Conservation (phyloP, 208 protist species). For the Leishmania gerbilli region DNA sequence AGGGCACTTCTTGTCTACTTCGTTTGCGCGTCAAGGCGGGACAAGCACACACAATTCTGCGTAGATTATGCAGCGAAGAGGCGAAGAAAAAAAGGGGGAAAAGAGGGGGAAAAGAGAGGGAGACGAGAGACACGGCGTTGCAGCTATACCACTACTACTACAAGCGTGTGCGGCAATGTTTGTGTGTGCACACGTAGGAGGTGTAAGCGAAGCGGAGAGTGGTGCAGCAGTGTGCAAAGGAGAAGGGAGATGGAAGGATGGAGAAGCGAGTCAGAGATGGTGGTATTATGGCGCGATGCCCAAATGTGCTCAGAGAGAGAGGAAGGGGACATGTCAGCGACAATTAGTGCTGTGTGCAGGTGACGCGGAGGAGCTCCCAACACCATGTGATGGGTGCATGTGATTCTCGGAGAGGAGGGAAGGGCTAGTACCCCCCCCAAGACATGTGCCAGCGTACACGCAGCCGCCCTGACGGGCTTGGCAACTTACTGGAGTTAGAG, state of each 20-base stretch:
- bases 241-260: background rate
- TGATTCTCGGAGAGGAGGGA: background rate
- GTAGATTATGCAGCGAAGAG: background rate
- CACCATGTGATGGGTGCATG: background rate
- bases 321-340: background rate
- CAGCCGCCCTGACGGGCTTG: background rate
- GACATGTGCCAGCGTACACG: background rate
- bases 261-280: background rate
- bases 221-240: background rate
- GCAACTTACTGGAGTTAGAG: background rate
- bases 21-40: background rate
- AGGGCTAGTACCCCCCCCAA: background rate
- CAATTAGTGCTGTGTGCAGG: background rate
- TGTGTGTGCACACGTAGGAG: background rate
- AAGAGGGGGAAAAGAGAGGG: background rate
- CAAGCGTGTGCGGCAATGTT: background rate
- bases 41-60: background rate
- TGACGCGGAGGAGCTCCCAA: background rate
- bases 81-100: background rate
- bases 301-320: background rate
- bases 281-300: background rate
- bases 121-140: background rate
- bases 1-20: background rate
- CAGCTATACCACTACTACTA: background rate
- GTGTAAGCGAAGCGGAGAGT: too few relatives aligned